Evolutionary conservation across 257 asterid genomes (phyloP).

Genomic region (Nicotiana tabacum): DNA sequence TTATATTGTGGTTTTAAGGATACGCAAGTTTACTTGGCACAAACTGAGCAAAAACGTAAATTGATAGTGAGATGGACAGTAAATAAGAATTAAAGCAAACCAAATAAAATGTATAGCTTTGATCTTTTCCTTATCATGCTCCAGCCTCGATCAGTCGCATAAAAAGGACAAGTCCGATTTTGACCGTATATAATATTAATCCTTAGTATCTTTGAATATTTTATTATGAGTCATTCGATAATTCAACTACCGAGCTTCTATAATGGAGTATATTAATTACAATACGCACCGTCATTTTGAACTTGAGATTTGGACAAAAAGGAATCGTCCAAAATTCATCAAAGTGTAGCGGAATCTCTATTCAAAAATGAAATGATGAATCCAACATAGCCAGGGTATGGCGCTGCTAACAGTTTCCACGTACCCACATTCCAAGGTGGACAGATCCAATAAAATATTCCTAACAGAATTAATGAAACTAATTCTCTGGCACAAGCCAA

Average conservation of each 20-base stretch:
- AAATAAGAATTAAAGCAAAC: too few species aligned
- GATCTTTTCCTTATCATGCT: too few species aligned
- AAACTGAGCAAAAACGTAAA: too few species aligned
- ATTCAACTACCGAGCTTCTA: not conserved
- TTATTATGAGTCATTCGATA: not conserved
- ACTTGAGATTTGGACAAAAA: not conserved
- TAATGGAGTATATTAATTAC: not conserved
- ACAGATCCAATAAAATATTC: not conserved
- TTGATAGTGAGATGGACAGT: too few species aligned
- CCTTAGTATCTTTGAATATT: not conserved
- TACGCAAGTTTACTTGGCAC: too few species aligned
- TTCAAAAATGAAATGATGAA: not conserved
- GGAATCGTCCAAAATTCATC: not conserved
- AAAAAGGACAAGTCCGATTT: too few species aligned
- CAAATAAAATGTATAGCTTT: too few species aligned
- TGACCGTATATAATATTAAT: not conserved
- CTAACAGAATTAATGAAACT: not conserved
- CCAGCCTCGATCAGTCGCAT: too few species aligned
- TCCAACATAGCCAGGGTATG: not conserved
- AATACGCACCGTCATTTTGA: not conserved
- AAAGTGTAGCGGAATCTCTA: not conserved
- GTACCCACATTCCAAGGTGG: not conserved
- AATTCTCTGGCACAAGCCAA: not conserved
- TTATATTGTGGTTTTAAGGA: too few species aligned
- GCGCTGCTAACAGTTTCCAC: not conserved